Conservation (phyloP, 1,139 yeast species). For the Candida dubliniensis region DNA sequence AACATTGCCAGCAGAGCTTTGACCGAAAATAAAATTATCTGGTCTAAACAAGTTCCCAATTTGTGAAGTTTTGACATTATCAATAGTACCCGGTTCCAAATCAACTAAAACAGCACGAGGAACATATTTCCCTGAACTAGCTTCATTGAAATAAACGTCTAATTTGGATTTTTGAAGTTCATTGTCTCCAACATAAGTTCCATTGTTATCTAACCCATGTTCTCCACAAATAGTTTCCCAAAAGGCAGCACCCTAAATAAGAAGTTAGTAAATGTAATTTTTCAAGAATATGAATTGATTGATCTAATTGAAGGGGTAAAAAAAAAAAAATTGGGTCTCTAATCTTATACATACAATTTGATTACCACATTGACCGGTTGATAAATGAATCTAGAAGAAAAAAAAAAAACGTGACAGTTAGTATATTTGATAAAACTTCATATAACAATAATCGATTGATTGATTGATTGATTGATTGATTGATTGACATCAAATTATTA, state of each 20-base stretch:
- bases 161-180: slow-evolving; percentile 64
- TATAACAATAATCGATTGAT: background rate
- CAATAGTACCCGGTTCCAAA: slow-evolving; percentile 92
- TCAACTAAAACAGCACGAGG: slow-evolving; percentile 93
- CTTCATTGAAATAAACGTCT: slow-evolving; percentile 54
- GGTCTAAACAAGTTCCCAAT: slow-evolving; percentile 88
- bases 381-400: slow-evolving; percentile 77
- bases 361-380: slow-evolving; percentile 99
- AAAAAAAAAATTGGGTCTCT: slow-evolving; percentile 1
- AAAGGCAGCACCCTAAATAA: slow-evolving; percentile 79
- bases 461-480: slow-evolving; percentile 1
- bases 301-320: background rate
- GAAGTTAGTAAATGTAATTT: slow-evolving; percentile 8
- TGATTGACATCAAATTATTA: slow-evolving; percentile 1
- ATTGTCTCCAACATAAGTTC: slow-evolving; percentile 68
- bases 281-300: background rate
- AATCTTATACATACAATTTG: slow-evolving; percentile 73
- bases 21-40: slow-evolving; percentile 85
- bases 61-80: slow-evolving; percentile 71
- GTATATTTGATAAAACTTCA: background rate
- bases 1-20: slow-evolving; percentile 89
- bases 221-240: slow-evolving; percentile 98
- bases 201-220: slow-evolving; percentile 88
- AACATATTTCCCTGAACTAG: slow-evolving; percentile 82
- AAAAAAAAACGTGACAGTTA: background rate